Evolutionary conservation across 306 rosid genomes (phyloP), one percentile per base, ranked within the genome.

Genomic region (Coriaria nepalensis): DNA sequence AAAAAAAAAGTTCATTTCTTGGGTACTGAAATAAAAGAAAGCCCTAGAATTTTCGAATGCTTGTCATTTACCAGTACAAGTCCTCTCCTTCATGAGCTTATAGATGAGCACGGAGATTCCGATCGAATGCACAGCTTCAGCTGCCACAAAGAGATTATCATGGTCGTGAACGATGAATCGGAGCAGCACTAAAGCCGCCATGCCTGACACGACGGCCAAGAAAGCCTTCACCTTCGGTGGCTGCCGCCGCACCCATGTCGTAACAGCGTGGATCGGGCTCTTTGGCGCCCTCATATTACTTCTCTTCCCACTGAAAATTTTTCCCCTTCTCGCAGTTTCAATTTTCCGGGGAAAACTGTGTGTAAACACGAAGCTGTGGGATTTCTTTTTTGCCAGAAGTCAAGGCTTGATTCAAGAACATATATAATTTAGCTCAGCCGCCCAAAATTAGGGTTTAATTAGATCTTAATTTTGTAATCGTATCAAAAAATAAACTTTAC

Each of bases 181-280:
- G 56, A 87, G 93, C 49, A 77, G 36, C 42, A 70, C 92, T 46
- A 87, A 66, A 51, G 96, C 80, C 35, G 81, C 72, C 94, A 87
- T 82, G 43, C 96, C 90, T 10, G 88, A 58, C 34, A 87, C 81
- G 10, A 82, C 94, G 54, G 84, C 87, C 43, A 87, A 59, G 69
- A 79, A 87, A 62, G 82, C 94, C 77, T 87, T 82, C 35, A 79
- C 92, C 73, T 87, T 87, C 10, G 96, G 90, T 4, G 96, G 96
- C 43, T 87, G 92, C 29, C 82, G 77, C 37, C 92, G 72, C 40
- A 82, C 71, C 94, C 96, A 87, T 75, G 74, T 61, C 32, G 75
- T 45, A 4, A 71, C 64, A 7, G 74, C 63, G 52, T 79, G 81
- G 73, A 87, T 82, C 75, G 78, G 56, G 49, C 51, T 79, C 48